Conservation (phyloP, 345 rosid genomes). For the Acer yangbiense region DNA sequence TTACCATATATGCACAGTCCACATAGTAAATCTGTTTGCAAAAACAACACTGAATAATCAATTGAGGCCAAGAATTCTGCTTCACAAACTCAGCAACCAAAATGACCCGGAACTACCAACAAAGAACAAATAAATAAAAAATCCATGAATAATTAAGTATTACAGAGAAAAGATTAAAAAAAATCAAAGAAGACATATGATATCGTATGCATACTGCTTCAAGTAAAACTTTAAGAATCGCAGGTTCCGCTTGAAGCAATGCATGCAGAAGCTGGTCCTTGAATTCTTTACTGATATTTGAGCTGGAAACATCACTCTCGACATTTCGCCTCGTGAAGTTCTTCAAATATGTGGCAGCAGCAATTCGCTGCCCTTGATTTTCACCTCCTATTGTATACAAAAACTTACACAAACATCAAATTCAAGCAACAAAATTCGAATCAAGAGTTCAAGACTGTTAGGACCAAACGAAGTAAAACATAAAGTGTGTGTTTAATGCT, state of each 20-base stretch:
- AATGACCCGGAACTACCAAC: constrained; percentile 61
- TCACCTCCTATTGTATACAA: constrained; percentile 50
- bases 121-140: not conserved
- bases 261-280: constrained; percentile 67
- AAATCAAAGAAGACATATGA: not conserved
- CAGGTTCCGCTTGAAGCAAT: constrained; percentile 59
- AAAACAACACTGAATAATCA: not conserved
- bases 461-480: not conserved
- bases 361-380: constrained; percentile 59
- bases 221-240: constrained; percentile 73
- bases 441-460: not conserved
- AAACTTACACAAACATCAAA: constrained; percentile 1
- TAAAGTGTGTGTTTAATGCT: not conserved
- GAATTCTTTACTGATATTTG: constrained; percentile 64
- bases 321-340: constrained; percentile 60
- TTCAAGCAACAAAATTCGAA: not conserved
- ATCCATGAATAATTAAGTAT: not conserved
- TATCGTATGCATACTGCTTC: constrained; percentile 54
- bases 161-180: not conserved
- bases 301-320: constrained; percentile 32
- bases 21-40: not conserved
- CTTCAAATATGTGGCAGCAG: constrained; percentile 81
- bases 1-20: not conserved
- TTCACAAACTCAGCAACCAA: constrained; percentile 64
- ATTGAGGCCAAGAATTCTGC: constrained; percentile 54